Conservation (phyloP, 345 rosid species). For the Populus euphratica region DNA sequence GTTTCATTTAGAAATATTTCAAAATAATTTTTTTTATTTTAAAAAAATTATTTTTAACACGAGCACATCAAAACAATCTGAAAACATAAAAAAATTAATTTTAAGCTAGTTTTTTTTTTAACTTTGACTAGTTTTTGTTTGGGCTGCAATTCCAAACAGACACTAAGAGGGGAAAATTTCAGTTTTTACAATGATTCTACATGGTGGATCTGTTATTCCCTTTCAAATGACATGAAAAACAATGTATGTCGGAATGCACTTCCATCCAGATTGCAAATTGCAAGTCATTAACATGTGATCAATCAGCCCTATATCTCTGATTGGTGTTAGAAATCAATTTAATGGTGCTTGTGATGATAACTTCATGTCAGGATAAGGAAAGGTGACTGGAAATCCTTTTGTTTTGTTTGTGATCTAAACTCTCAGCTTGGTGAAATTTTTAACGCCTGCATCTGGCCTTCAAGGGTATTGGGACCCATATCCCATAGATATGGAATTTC, state of each 20-base stretch:
- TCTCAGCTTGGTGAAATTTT: constrained; percentile 80
- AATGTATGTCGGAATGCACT: neutral
- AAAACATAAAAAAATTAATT: too few species aligned
- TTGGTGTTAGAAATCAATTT: neutral
- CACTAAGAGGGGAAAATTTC: neutral
- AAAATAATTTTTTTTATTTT: too few species aligned
- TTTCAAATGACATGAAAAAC: neutral
- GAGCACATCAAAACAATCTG: too few species aligned
- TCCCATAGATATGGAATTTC: constrained; percentile 96
- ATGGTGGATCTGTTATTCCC: neutral
- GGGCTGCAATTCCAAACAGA: too few species aligned
- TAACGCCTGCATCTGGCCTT: constrained; percentile 83
- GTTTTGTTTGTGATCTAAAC: constrained; percentile 13
- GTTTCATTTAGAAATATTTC: too few species aligned
- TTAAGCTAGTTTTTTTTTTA: too few species aligned
- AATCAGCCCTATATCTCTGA: neutral
- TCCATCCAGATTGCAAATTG: neutral
- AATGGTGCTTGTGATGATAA: neutral
- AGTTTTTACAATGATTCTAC: neutral
- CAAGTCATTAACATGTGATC: neutral
- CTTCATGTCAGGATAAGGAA: neutral
- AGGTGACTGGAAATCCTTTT: neutral
- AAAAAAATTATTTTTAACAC: too few species aligned
- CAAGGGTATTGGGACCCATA: constrained; percentile 99
- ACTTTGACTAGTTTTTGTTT: too few species aligned